Conservation (phyloP, 176 grass and related monocot species). For the Saccharum officinarum region DNA sequence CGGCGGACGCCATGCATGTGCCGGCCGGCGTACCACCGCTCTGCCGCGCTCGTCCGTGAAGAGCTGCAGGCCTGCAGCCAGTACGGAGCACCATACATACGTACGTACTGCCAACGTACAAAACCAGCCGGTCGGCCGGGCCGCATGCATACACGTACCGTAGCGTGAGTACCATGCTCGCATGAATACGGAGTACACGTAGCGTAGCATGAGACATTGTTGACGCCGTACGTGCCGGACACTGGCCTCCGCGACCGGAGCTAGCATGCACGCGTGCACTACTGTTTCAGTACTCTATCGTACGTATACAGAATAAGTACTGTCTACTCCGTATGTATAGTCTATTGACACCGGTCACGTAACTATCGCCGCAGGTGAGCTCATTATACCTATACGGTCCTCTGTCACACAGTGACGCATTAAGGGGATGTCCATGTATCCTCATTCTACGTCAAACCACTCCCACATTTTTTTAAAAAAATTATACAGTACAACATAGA, state of each 20-base stretch:
- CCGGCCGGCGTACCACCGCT: not conserved
- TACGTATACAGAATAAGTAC: not conserved
- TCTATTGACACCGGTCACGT: not conserved
- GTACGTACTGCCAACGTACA: not conserved
- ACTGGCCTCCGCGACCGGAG: not conserved
- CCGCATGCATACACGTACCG: too few relatives aligned
- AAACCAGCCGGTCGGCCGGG: not conserved
- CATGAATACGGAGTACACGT: not conserved
- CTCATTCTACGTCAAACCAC: too few relatives aligned
- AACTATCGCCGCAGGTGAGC: not conserved
- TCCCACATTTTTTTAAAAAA: too few relatives aligned
- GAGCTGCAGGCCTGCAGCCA: not conserved
- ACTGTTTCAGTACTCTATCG: not conserved
- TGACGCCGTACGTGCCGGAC: not conserved
- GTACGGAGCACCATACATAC: not conserved
- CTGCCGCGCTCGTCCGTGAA: not conserved
- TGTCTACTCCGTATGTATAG: too few relatives aligned
- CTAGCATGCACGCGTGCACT: not conserved
- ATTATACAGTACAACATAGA: too few relatives aligned
- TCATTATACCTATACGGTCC: too few relatives aligned
- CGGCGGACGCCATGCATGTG: not conserved
- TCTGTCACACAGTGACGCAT: too few relatives aligned
- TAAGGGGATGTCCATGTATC: too few relatives aligned
- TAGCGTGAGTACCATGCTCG: not conserved
- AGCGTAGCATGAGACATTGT: not conserved